These are phyloP conservation scores for Penicillium sumatraense DNA, from an alignment of 2,329 filamentous ascomycete species.

Conservation along the genomic window DNA sequence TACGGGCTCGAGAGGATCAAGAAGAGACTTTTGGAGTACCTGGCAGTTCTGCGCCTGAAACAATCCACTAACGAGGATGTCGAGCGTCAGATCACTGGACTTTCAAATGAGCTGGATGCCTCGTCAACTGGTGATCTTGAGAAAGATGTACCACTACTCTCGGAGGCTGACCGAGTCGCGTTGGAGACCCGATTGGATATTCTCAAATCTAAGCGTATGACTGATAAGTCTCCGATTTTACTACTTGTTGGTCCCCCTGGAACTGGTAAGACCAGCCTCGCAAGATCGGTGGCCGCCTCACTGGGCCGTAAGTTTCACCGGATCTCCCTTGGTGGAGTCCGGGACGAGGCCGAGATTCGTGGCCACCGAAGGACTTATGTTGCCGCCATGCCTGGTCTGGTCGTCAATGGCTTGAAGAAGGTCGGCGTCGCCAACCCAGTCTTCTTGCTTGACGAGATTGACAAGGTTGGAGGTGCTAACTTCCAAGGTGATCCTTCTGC, in stretches of 20 bases:
- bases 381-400: slow-evolving; percentile 95
- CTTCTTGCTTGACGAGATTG: slow-evolving; percentile 94
- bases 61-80: slow-evolving; percentile 85
- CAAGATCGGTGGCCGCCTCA: slow-evolving; percentile 88
- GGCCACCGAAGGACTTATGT: slow-evolving; percentile 96
- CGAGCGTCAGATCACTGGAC: slow-evolving; percentile 71
- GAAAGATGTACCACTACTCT: slow-evolving; percentile 59
- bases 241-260: slow-evolving; percentile 91
- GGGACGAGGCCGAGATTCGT: slow-evolving; percentile 95
- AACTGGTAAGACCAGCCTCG: slow-evolving; percentile 93
- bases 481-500: slow-evolving; percentile 95
- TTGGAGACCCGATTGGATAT: slow-evolving; percentile 70
- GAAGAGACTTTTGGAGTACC: slow-evolving; percentile 91
- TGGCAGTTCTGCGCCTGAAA: slow-evolving; percentile 94
- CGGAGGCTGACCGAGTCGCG: slow-evolving; percentile 51
- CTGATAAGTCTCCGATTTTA: slow-evolving; percentile 94
- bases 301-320: slow-evolving; percentile 95
- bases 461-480: slow-evolving; percentile 90
- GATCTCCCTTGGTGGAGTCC: slow-evolving; percentile 92
- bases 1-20: slow-evolving; percentile 97
- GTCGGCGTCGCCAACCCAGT: slow-evolving; percentile 95
- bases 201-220: slow-evolving; percentile 79
- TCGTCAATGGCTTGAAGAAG: slow-evolving; percentile 93
- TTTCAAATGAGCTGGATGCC: slow-evolving; percentile 52
- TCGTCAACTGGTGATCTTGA: slow-evolving; percentile 52